A percentile compares a stretch with the other conserved stretches of the same genome.
phyloP scores from a whole-genome alignment of 768 basidiomycete species.

The Obba rivulosa region DNA sequence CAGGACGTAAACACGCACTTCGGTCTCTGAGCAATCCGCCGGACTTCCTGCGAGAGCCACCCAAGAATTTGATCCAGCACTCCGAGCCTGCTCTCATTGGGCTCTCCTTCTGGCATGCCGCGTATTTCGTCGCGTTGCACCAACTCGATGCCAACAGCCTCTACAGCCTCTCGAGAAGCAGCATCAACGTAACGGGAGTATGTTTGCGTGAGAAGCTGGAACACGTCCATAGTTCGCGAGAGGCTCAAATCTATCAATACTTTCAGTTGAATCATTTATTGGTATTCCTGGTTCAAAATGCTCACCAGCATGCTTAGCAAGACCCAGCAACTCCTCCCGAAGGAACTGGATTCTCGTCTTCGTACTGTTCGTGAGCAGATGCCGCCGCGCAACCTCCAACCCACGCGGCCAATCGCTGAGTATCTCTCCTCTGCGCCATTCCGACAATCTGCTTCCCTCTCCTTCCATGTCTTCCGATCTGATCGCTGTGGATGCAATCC shows the following conservation, averaged over 20 bases:
- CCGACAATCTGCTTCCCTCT: slow-evolving; percentile 8
- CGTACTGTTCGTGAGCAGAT: slow-evolving; percentile 47
- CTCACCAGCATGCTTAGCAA: slow-evolving; percentile 54
- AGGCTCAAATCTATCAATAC: slow-evolving; percentile 47
- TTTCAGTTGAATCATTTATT: slow-evolving; percentile 1
- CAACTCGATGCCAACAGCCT: slow-evolving; percentile 58
- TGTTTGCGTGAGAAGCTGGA: slow-evolving; percentile 67
- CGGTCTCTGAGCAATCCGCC: slow-evolving; percentile 48
- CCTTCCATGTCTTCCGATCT: slow-evolving; percentile 19
- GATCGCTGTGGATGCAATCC: slow-evolving; percentile 48
- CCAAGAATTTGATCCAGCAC: slow-evolving; percentile 67
- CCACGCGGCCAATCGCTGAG: slow-evolving; percentile 52
- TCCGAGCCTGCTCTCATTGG: slow-evolving; percentile 45
- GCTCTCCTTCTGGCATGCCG: slow-evolving; percentile 33
- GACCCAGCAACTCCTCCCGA: slow-evolving; percentile 51
- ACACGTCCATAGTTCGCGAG: slow-evolving; percentile 61
- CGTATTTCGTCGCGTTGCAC: slow-evolving; percentile 58
- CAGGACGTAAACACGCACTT: slow-evolving; percentile 39
- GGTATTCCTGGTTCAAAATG: neutral
- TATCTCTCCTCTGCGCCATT: slow-evolving; percentile 52
- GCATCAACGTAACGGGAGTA: slow-evolving; percentile 77
- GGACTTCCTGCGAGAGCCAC: slow-evolving; percentile 70
- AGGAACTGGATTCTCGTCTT: slow-evolving; percentile 54
- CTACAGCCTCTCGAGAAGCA: slow-evolving; percentile 65
- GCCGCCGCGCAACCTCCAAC: slow-evolving; percentile 46